phyloP scores from a whole-genome alignment of 192 early-diverging fungal genomes.

The Chytriomyces hyalinus region DNA sequence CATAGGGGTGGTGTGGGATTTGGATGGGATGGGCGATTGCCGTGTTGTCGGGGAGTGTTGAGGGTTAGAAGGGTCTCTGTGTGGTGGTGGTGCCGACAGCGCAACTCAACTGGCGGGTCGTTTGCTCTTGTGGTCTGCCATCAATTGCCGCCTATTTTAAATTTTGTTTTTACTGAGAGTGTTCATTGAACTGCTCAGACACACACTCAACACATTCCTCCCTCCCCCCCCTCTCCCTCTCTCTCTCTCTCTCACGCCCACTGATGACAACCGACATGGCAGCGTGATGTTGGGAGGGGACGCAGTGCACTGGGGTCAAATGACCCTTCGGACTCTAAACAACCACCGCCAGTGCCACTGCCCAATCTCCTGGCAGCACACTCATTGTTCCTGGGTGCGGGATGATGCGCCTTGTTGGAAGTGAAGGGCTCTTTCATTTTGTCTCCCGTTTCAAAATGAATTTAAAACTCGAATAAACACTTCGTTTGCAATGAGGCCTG shows the following conservation, averaged over 20 bases:
- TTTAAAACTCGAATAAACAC: no score
- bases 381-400: no score
- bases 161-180: no score
- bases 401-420: no score
- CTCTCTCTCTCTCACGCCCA: background rate
- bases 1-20: background rate
- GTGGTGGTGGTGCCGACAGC: constrained; percentile 1
- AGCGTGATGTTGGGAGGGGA: background rate
- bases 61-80: background rate
- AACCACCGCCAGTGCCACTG: no score
- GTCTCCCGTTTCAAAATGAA: no score
- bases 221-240: background rate
- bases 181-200: background rate
- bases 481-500: background rate
- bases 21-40: background rate
- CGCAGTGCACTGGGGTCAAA: no score
- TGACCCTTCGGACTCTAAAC: no score
- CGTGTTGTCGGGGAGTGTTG: background rate
- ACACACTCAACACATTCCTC: background rate
- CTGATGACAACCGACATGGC: background rate
- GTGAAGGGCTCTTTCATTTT: no score
- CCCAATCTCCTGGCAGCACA: no score
- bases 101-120: constrained; percentile 13
- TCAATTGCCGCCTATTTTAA: background rate
- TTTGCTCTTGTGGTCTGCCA: constrained; percentile 15